Base-by-base conservation (phyloP, 2,329 filamentous ascomycete species). In the Colletotrichum sp. region DNA sequence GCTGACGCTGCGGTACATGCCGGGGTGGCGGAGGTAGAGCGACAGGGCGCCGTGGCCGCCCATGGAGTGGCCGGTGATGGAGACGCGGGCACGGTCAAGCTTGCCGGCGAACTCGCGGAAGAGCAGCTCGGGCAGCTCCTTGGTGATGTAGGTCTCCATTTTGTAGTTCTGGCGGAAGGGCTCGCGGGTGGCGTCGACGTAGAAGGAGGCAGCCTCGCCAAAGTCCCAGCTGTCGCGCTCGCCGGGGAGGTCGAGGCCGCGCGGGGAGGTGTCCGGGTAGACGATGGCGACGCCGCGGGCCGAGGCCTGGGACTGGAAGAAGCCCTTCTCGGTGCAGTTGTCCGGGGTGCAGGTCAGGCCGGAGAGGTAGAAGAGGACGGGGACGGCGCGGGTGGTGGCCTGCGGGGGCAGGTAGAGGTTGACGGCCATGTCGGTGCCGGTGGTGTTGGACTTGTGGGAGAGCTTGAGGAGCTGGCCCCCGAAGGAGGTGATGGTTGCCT, bases 391-490 rank as follows among this genome's bases (percentile, higher is more conserved):
- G 18, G 84, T 80, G 77, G 89, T 86, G 71, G 94, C 92, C 80
- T 93, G 89, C 3, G 95, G 92, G 28, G 97, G 97, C 5, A 99
- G 90, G 88, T 95, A 99, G 80, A 99, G 90, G 87, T 97, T 98
- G 82, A 98, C 91, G 83, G 91, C 92, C 96, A 98, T 99, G 81
- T 96, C 92, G 79, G 95, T 98, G 80, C 91, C 92, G 73, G 95
- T 98, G 76, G 92, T 90, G 78, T 90, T 87, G 71, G 96, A 95
- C 82, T 93, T 87, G 90, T 99, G 97, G 80, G 93, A 92, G 77
- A 99, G 94, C 90, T 99, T 98, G 80, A 98, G 91, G 75, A 99
- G 94, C 87, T 96, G 96, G 83, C 97, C 97, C 83, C 96, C 96
- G 83, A 98, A 98, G 84, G 93, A 95, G 88, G 93, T 90, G 85